Evolutionary conservation across 2,329 filamentous ascomycete genomes (phyloP).

Genomic region (Cladosporium cucumerinum): DNA sequence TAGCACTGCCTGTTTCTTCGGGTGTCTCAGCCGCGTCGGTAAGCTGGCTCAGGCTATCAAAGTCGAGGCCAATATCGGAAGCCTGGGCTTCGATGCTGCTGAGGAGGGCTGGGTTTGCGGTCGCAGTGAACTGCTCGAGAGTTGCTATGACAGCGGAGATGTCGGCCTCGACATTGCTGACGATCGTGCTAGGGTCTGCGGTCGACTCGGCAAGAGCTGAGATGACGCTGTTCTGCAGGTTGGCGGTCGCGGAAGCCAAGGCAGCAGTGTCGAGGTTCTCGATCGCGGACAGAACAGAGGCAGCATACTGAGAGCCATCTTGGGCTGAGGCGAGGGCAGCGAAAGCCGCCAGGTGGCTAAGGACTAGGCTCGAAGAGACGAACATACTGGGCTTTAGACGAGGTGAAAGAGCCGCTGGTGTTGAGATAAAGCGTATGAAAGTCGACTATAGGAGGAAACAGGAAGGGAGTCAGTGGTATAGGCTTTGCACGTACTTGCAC

Average conservation of each 20-base stretch:
- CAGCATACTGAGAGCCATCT: background rate
- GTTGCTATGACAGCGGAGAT: background rate
- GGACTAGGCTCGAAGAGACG: background rate
- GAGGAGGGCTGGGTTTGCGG: background rate
- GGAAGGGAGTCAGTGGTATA: background rate
- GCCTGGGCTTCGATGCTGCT: conserved; percentile 2
- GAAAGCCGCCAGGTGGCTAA: background rate
- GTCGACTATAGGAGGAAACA: background rate
- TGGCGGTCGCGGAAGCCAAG: background rate
- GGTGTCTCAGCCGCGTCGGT: background rate
- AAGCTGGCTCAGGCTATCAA: background rate
- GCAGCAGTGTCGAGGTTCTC: background rate
- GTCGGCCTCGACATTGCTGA: background rate
- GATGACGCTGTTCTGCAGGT: background rate
- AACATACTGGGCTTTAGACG: background rate
- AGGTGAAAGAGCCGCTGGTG: no score
- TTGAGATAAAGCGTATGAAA: background rate
- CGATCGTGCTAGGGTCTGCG: background rate
- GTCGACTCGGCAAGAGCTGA: background rate
- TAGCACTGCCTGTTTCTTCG: background rate
- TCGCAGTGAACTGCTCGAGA: background rate
- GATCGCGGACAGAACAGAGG: background rate
- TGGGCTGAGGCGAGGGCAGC: background rate
- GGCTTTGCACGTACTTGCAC: background rate
- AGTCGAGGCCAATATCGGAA: background rate